Percentiles rank a stretch among this genome's conserved stretches.
Evolutionary conservation across 1,139 yeast genomes (phyloP).

Genomic region (Candida sp.): DNA sequence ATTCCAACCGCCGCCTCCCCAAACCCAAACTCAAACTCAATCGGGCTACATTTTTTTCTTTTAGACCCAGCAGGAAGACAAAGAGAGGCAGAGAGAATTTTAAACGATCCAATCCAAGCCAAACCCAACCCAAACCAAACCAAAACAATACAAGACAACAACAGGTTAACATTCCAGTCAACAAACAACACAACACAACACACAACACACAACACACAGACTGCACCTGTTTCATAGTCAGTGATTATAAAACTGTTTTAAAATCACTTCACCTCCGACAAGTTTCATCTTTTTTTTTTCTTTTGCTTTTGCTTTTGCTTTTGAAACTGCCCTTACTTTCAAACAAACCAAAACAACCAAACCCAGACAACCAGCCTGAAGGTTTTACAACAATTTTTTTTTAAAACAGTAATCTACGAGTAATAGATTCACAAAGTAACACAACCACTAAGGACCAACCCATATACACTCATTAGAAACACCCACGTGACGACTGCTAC

Average conservation of each 20-base stretch:
- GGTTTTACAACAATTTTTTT: neutral
- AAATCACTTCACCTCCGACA: neutral
- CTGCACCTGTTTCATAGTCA: neutral
- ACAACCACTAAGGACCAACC: neutral
- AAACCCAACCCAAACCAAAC: neutral
- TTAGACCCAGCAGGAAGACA: neutral
- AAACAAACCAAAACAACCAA: neutral
- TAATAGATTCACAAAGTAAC: neutral
- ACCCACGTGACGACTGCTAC: neutral
- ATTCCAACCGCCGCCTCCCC: too few relatives aligned
- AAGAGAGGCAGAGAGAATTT: neutral
- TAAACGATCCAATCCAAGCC: neutral
- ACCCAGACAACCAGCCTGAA: too few relatives aligned
- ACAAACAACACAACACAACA: neutral
- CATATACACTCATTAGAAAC: neutral
- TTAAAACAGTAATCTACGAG: too few relatives aligned
- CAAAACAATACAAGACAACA: neutral
- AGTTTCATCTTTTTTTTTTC: neutral
- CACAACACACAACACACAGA: neutral
- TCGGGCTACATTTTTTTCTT: neutral
- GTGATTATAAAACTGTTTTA: constrained; percentile 1
- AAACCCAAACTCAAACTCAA: too few relatives aligned
- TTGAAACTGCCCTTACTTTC: constrained; percentile 1
- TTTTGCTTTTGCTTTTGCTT: neutral
- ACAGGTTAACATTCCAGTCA: neutral